Evolutionary conservation across 495 filamentous ascomycete species (phyloP), one percentile per base, ranked within the genome.

Genomic region (Tetracladium setigerum): DNA sequence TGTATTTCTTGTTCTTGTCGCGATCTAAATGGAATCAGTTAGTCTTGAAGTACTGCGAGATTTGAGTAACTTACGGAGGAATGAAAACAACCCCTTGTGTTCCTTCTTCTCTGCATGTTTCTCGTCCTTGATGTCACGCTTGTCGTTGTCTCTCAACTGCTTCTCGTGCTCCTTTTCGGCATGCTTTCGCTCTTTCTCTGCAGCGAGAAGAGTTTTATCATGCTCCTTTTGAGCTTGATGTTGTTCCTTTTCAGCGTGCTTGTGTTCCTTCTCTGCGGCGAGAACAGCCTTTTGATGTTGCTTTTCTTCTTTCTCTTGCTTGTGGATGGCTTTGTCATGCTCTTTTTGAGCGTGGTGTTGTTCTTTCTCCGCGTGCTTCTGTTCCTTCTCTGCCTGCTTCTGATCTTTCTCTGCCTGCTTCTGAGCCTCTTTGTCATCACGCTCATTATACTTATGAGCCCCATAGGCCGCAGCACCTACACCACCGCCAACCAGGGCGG

Each of bases 1-100:
- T 45, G 18, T 52, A 53, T 14, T 52, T 56, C 34, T 52, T 52
- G 33, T 42, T 52, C 33, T 52, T 56, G 41, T 52, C 49, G 10
- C 44, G 49, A 36, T 52, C 44, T 53, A 14, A 6, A 14, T 1
- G 31, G 8, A 24, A 19, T 30, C 9, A n/a, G 45, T 47, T 42
- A 43, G 30, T 10, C 17, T 12, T 8, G 0, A 19, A 4, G 34
- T 14, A 8, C 14, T 15, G 13, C 35, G 24, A 12, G 2, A 32
- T 4, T 10, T 33, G 12, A 34, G 34, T 13, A 11, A 42, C 45
- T 45, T 46, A 54, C 52, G 52, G 8, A 54, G 17, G 49, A 52
- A 52, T 7, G 33, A 36, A 12, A 52, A 37, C 13, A 56, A 41
- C 14, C 54, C 41, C 8, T 40, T 45, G 1, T 42, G 15, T 10